Conservation (phyloP, 441 rosid genomes). For the Flueggea neowawraea region DNA sequence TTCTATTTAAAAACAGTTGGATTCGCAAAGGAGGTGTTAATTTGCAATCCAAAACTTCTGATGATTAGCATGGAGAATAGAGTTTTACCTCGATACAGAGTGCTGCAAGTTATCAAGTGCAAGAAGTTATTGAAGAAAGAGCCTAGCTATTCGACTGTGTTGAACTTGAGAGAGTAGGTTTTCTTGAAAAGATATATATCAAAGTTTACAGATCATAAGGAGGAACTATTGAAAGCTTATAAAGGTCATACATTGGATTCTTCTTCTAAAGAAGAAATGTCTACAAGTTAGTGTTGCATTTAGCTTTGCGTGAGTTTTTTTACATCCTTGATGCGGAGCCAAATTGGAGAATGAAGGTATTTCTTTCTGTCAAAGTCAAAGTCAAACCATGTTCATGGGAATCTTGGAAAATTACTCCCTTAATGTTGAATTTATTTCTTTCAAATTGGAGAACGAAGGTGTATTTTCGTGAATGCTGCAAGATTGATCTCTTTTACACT, state of each 20-base stretch:
- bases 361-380: no score
- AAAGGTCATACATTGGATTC: constrained; percentile 20
- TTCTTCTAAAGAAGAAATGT: constrained; percentile 1
- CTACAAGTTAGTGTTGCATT: no score
- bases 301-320: no score
- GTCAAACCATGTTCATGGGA: no score
- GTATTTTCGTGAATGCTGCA: no score
- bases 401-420: no score
- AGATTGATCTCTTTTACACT: no score
- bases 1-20: constrained; percentile 25
- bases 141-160: constrained; percentile 5
- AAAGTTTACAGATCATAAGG: constrained; percentile 24
- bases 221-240: constrained; percentile 35
- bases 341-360: no score
- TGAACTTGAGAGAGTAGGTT: constrained; percentile 13
- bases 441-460: no score
- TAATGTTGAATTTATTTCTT: no score
- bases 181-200: constrained; percentile 29
- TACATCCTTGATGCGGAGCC: no score
- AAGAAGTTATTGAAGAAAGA: constrained; percentile 26
- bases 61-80: constrained; percentile 32
- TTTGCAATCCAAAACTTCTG: constrained; percentile 19
- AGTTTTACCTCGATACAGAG: constrained; percentile 32
- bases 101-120: constrained; percentile 30
- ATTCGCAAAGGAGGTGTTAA: constrained; percentile 20